These are phyloP conservation scores for Starmera caribaea DNA, from an alignment of 805 yeast genomes.

Conservation along the genomic window DNA sequence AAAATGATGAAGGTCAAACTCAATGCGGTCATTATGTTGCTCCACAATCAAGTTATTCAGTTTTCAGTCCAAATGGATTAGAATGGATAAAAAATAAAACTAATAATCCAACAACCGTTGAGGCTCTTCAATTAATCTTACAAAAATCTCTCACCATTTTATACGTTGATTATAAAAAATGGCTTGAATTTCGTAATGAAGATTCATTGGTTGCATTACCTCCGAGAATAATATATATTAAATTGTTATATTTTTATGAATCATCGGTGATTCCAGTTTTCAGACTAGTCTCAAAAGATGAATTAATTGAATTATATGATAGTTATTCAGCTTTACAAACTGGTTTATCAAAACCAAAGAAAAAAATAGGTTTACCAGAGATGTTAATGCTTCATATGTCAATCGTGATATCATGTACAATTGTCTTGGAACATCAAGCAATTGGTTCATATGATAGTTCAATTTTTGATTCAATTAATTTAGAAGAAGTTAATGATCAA, in stretches of 20 bases:
- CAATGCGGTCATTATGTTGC: conserved; percentile 11
- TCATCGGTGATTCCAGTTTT: neutral
- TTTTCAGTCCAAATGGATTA: conserved; percentile 29
- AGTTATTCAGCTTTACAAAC: neutral
- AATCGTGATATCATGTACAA: neutral
- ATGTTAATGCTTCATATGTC: neutral
- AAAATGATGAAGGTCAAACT: neutral
- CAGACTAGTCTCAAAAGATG: neutral
- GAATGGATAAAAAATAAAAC: conserved; percentile 21
- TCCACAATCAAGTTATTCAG: conserved; percentile 23
- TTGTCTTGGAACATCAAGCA: neutral
- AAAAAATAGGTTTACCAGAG: conserved; percentile 1
- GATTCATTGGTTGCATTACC: conserved; percentile 2
- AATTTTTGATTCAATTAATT: too few species aligned
- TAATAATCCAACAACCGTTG: conserved; percentile 1
- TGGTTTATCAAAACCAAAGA: neutral
- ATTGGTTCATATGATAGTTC: neutral
- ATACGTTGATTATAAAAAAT: conserved; percentile 2
- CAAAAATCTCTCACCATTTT: conserved; percentile 2
- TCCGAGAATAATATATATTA: neutral
- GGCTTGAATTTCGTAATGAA: conserved; percentile 1
- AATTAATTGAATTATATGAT: neutral
- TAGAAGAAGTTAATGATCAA: too few species aligned
- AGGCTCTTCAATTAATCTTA: conserved; percentile 1
- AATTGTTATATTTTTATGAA: conserved; percentile 1